These are phyloP conservation scores for apple (Malus domestica) DNA, from an alignment of 306 rosid genomes.

Conservation along the genomic window DNA sequence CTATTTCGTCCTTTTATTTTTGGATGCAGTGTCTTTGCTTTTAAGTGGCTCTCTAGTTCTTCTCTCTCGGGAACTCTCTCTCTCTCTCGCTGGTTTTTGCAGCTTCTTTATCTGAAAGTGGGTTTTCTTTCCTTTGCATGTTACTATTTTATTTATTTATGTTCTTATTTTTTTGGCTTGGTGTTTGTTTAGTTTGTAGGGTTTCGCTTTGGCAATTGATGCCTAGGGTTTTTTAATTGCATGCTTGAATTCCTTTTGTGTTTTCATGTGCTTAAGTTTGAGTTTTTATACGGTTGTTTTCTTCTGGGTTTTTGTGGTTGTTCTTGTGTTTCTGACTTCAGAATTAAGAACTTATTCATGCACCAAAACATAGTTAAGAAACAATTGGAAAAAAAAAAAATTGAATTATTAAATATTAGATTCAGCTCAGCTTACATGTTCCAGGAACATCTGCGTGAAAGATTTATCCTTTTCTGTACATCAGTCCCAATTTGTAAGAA, in stretches of 20 bases:
- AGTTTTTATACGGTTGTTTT: background rate
- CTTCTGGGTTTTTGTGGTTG: background rate
- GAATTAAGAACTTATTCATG: background rate
- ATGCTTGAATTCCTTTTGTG: background rate
- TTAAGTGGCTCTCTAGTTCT: background rate
- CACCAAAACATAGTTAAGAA: background rate
- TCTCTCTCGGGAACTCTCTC: background rate
- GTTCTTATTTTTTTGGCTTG: background rate
- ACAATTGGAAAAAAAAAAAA: background rate
- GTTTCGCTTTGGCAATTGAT: background rate
- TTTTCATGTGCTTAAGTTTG: background rate
- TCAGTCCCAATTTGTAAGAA: background rate
- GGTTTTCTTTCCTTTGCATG: background rate
- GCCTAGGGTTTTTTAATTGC: background rate
- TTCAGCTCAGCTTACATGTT: background rate
- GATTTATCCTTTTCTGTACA: background rate
- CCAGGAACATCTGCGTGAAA: background rate
- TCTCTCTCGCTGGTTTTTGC: background rate
- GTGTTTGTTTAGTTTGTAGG: background rate
- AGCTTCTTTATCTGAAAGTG: background rate
- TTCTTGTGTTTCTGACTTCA: background rate
- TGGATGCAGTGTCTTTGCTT: background rate
- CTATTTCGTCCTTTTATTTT: background rate
- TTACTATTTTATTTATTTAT: background rate
- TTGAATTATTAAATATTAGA: background rate